phyloP scores from a whole-genome alignment of 2,329 filamentous ascomycete genomes.

The Stylonectria norvegica region DNA sequence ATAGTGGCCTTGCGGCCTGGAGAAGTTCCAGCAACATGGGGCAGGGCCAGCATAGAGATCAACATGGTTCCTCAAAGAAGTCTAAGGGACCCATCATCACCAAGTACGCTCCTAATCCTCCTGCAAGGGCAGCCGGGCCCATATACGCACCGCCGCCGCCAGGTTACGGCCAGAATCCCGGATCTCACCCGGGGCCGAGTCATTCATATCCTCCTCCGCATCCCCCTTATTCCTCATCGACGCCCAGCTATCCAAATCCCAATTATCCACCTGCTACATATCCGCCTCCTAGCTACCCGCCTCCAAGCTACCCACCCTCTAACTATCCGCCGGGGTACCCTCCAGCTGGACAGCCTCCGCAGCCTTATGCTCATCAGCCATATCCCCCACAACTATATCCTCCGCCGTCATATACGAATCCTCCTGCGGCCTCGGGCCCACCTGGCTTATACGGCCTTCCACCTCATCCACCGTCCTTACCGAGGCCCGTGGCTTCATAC shows the following conservation, averaged over 20 bases:
- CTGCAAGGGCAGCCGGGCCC: slow-evolving; percentile 10
- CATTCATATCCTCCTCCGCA: slow-evolving; percentile 25
- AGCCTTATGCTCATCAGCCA: slow-evolving; percentile 11
- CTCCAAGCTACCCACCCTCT: slow-evolving; percentile 25
- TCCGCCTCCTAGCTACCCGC: slow-evolving; percentile 23
- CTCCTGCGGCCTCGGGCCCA: slow-evolving; percentile 9
- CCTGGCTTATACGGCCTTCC: slow-evolving; percentile 7
- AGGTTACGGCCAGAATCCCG: slow-evolving; percentile 22
- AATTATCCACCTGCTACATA: slow-evolving; percentile 28
- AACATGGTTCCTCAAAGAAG: slow-evolving; percentile 30
- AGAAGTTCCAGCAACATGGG: slow-evolving; percentile 30
- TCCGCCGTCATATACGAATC: background rate
- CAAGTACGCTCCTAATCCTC: slow-evolving; percentile 32
- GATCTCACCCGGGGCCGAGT: slow-evolving; percentile 22
- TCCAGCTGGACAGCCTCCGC: slow-evolving; percentile 22
- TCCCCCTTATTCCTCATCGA: slow-evolving; percentile 20
- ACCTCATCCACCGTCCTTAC: slow-evolving; percentile 10
- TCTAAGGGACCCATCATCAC: slow-evolving; percentile 35
- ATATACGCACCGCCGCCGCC: slow-evolving; percentile 26
- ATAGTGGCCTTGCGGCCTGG: slow-evolving; percentile 36
- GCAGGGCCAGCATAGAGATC: slow-evolving; percentile 27
- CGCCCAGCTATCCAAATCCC: slow-evolving; percentile 23
- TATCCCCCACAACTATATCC: slow-evolving; percentile 6
- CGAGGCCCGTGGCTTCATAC: slow-evolving; percentile 16
- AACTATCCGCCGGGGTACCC: slow-evolving; percentile 13